Base-by-base conservation (phyloP, 1,284 basidiomycete genomes). In the Boletus albobrunnescens region DNA sequence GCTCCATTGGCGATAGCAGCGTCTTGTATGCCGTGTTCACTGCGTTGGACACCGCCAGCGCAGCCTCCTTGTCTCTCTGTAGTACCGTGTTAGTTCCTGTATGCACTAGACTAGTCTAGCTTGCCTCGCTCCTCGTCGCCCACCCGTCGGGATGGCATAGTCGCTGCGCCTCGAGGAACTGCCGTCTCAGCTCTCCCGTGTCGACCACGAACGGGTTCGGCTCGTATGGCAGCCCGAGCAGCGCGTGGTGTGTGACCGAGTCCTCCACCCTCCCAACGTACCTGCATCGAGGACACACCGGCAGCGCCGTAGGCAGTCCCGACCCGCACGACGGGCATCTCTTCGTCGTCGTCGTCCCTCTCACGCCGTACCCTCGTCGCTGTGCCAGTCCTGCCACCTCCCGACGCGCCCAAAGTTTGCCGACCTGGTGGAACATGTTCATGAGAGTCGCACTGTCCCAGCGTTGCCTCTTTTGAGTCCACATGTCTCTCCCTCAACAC, bases 71-170 rank as follows among this genome's bases (percentile, higher is more conserved):
- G 53, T 83, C 77, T 36, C 72, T 70, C 84, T 87, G 48, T 36
- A 40, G 43, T 42, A 42, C 55, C 43, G 50, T 36, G 52, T 56
- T 49, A 58, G 47, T 42, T 27, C 16, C 5, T 16, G 47, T 52
- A 32, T 9, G 22, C 23, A 7, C 23, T 42, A 42, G 36, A 32
- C 20, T 45, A 53, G 24, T 19, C 16, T 38, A 27, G 46, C 50
- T 72, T 62, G 58, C 63, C 56, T 60, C 52, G 48, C 78, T 77
- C 62, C 78, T 77, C 32, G 78, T 77, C 19, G 81, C 74, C 86
- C 88, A 91, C 16, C 79, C 72, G 62, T 93, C 90, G 1, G 91
- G 90, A 67, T 93, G 90, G 42, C 87, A 84, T 23, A 79, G 64
- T n/a, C 81, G 73, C 58, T 92, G 89, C 8, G 84, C 77, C 44